These are phyloP conservation scores for Madurella mycetomatis DNA, from an alignment of 2,329 filamentous ascomycete species.

Conservation along the genomic window DNA sequence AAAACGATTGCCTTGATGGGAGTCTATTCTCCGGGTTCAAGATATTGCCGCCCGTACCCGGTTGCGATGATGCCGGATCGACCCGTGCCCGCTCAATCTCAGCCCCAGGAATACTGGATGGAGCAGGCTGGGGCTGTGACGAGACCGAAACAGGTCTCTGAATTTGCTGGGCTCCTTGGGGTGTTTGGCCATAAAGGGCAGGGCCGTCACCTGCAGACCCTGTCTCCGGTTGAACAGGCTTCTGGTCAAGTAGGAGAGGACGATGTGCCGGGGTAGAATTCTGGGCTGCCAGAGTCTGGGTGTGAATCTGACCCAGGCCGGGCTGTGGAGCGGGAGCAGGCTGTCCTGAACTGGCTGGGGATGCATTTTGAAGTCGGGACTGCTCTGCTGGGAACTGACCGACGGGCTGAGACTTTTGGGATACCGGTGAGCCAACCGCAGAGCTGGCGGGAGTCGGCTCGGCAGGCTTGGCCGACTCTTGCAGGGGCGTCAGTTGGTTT, in stretches of 20 bases:
- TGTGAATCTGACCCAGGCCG: background rate
- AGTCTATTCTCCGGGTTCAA: background rate
- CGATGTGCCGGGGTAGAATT: background rate
- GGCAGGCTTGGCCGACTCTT: conserved; percentile 6
- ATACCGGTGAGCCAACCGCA: conserved; percentile 19
- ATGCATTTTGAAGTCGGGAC: conserved; percentile 12
- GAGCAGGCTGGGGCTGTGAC: conserved; percentile 6
- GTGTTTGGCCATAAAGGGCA: background rate
- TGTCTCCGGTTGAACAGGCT: conserved; percentile 15
- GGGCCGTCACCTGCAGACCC: background rate
- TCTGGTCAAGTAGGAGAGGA: conserved; percentile 11
- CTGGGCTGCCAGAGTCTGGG: background rate
- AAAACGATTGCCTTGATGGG: conserved; percentile 8
- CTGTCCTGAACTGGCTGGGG: conserved; percentile 17
- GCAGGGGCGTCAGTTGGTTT: conserved; percentile 5
- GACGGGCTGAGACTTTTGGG: conserved; percentile 20
- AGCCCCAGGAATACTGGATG: conserved; percentile 7
- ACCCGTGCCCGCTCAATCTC: conserved; percentile 5
- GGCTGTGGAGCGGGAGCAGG: conserved; percentile 13
- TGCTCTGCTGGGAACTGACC: conserved; percentile 15
- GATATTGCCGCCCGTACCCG: background rate
- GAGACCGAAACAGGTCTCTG: conserved; percentile 17
- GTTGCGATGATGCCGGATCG: background rate
- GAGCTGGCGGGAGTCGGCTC: conserved; percentile 15
- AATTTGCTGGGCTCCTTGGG: background rate